These are phyloP conservation scores for Starmerella roubikii DNA, from an alignment of 805 yeast genomes.

Conservation along the genomic window DNA sequence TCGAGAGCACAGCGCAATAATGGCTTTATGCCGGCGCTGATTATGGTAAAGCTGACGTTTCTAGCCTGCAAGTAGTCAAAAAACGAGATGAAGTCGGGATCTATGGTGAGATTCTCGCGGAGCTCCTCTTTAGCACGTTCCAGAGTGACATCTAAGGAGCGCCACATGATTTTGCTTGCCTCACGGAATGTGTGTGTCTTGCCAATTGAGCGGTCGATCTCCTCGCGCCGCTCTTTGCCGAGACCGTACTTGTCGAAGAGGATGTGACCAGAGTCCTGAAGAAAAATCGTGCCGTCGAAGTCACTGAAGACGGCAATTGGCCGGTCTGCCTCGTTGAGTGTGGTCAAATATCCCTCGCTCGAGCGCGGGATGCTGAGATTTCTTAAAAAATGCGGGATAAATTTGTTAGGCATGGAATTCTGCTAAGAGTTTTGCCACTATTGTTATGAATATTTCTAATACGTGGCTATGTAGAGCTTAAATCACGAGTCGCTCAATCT, in stretches of 20 bases:
- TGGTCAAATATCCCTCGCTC: conserved; percentile 21
- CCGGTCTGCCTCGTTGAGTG: conserved; percentile 21
- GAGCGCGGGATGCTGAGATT: conserved; percentile 21
- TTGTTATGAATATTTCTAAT: too few relatives aligned
- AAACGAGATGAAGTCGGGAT: conserved; percentile 29
- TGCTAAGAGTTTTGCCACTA: too few relatives aligned
- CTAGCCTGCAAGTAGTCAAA: conserved; percentile 29
- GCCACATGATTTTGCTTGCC: conserved; percentile 34
- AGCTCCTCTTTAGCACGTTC: conserved; percentile 28
- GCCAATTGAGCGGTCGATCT: conserved; percentile 29
- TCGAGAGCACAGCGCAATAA: conserved; percentile 31
- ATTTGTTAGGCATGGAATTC: conserved; percentile 4
- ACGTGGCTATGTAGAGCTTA: too few relatives aligned
- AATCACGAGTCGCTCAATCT: too few relatives aligned
- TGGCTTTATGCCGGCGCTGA: conserved; percentile 33
- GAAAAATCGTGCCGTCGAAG: conserved; percentile 35
- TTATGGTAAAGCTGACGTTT: conserved; percentile 31
- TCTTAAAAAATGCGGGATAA: conserved; percentile 15
- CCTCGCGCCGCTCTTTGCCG: conserved; percentile 28
- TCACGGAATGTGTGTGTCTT: conserved; percentile 29
- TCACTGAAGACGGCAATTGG: conserved; percentile 25
- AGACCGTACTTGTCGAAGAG: conserved; percentile 33
- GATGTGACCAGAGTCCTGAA: conserved; percentile 35
- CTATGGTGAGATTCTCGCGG: conserved; percentile 28
- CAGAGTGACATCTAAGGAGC: conserved; percentile 30